These are phyloP conservation scores for Yamadazyma jaroonii DNA, from an alignment of 1,139 yeast genomes.

Conservation along the genomic window DNA sequence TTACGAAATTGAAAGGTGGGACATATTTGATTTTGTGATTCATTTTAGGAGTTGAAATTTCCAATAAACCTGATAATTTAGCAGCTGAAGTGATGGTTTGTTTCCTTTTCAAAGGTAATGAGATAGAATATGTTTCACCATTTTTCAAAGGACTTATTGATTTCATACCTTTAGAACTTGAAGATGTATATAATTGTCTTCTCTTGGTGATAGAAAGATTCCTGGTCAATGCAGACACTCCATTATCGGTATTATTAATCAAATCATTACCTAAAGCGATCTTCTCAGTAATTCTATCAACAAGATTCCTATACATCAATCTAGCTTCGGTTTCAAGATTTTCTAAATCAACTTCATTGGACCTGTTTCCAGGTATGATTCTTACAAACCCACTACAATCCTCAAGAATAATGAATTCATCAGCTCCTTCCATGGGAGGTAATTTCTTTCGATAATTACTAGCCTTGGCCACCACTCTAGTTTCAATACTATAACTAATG, in stretches of 20 bases:
- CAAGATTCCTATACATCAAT: slow-evolving; percentile 26
- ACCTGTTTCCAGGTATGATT: slow-evolving; percentile 21
- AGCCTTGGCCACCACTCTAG: slow-evolving; percentile 42
- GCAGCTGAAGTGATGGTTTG: slow-evolving; percentile 32
- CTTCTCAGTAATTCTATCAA: slow-evolving; percentile 27
- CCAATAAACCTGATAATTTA: slow-evolving; percentile 33
- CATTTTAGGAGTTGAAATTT: slow-evolving; percentile 34
- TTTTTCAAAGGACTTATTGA: neutral
- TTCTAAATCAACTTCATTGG: slow-evolving; percentile 9
- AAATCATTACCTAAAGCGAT: slow-evolving; percentile 27
- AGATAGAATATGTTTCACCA: slow-evolving; percentile 1
- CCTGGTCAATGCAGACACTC: slow-evolving; percentile 6
- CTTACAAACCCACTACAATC: slow-evolving; percentile 32
- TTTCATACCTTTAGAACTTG: too few relatives aligned
- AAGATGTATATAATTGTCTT: slow-evolving; percentile 16
- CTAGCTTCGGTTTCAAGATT: slow-evolving; percentile 22
- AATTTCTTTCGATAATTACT: slow-evolving; percentile 24
- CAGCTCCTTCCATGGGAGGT: slow-evolving; percentile 12
- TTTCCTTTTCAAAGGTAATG: slow-evolving; percentile 31
- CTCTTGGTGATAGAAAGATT: slow-evolving; percentile 16
- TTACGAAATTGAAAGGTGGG: slow-evolving; percentile 26
- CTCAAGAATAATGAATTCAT: slow-evolving; percentile 40
- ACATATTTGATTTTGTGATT: slow-evolving; percentile 29
- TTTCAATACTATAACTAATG: slow-evolving; percentile 38
- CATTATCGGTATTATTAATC: slow-evolving; percentile 3